Conservation (phyloP, 73 alveolate genomes). For the Paramecium caudatum region DNA sequence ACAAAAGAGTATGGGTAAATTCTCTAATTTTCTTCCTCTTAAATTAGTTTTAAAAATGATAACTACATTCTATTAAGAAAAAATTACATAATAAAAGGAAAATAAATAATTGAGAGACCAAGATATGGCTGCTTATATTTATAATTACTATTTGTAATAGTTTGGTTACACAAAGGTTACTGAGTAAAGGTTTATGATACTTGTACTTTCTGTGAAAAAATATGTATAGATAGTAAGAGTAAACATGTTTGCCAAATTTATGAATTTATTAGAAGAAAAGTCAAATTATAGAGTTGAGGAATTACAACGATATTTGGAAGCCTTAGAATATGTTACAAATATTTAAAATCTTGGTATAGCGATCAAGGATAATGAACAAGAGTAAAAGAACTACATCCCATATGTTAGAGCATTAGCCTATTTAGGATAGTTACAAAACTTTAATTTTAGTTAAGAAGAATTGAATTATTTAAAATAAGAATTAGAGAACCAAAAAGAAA, state of each 20-base stretch:
- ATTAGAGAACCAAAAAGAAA: slow-evolving; percentile 44
- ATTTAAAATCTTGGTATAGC: slow-evolving; percentile 47
- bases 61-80: slow-evolving; percentile 58
- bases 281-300: slow-evolving; percentile 70
- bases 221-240: slow-evolving; percentile 63
- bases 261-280: slow-evolving; percentile 61
- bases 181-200: slow-evolving; percentile 65
- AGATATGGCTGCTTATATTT: slow-evolving; percentile 65
- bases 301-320: slow-evolving; percentile 62
- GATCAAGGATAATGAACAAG: slow-evolving; percentile 61
- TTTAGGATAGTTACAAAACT: slow-evolving; percentile 54
- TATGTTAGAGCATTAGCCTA: slow-evolving; percentile 59
- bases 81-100: slow-evolving; percentile 38
- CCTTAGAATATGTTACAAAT: slow-evolving; percentile 33
- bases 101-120: slow-evolving; percentile 54
- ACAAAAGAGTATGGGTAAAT: slow-evolving; percentile 59
- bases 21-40: slow-evolving; percentile 60
- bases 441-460: slow-evolving; percentile 42
- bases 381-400: slow-evolving; percentile 63
- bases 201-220: slow-evolving; percentile 58
- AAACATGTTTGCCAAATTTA: slow-evolving; percentile 65
- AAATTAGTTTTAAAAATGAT: slow-evolving; percentile 65
- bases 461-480: slow-evolving; percentile 56
- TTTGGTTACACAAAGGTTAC: slow-evolving; percentile 72
- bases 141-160: slow-evolving; percentile 55